Conservation (phyloP, 306 rosid genomes). For the Lathyrus aphaca region DNA sequence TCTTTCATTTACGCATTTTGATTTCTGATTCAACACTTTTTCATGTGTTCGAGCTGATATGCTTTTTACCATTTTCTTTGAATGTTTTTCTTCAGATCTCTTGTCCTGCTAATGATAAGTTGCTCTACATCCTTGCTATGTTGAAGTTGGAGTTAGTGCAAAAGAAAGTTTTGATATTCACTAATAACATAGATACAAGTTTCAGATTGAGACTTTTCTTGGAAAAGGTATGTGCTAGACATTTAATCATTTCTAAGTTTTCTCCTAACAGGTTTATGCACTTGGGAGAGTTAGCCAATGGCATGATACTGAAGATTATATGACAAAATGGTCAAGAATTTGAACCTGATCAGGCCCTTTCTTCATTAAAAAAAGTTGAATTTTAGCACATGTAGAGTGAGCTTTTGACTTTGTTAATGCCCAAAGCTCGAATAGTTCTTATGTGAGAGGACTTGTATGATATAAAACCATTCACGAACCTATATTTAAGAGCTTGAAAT, state of each 20-base stretch:
- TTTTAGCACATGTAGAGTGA: neutral
- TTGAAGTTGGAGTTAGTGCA: conserved; percentile 91
- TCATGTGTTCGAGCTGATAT: conserved; percentile 1
- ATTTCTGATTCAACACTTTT: conserved; percentile 25
- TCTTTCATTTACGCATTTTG: conserved; percentile 11
- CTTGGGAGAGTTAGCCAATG: neutral
- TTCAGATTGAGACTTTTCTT: conserved; percentile 79
- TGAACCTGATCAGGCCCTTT: neutral
- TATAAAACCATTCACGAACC: conserved; percentile 20
- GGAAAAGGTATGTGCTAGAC: conserved; percentile 71
- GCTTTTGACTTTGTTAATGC: neutral
- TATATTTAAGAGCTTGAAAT: conserved; percentile 1
- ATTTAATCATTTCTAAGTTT: conserved; percentile 7
- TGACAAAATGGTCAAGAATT: neutral
- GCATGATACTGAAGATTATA: neutral
- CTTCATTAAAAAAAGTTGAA: neutral
- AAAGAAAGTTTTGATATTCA: conserved; percentile 85
- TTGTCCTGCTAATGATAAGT: conserved; percentile 70
- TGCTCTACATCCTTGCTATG: conserved; percentile 76
- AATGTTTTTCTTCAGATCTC: conserved; percentile 60
- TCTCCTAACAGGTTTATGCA: conserved; percentile 5
- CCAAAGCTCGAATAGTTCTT: conserved; percentile 10
- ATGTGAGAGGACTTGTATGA: neutral
- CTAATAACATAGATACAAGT: conserved; percentile 80
- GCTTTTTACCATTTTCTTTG: conserved; percentile 27